Evolutionary conservation across 345 rosid genomes (phyloP), one percentile per base, ranked within the genome.

Genomic region (Moricandia moricandioides): DNA sequence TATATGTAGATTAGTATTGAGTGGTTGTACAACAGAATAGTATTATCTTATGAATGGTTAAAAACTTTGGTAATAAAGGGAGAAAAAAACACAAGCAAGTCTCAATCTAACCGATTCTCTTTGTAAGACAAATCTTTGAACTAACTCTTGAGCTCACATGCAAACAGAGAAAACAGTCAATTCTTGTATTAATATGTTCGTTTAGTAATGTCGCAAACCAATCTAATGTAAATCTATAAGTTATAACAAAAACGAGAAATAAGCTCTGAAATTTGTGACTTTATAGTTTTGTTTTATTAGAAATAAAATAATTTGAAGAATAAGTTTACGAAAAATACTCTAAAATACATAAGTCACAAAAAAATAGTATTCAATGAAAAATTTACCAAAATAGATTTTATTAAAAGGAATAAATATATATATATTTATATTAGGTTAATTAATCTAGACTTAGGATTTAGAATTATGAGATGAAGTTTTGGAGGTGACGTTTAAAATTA

Each of bases 1-100:
- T 0, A 64, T 54, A 14, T 63, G 6, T 65, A 73, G 65, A 73
- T 73, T 30, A 40, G 77, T 65, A 65, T 73, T 65, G 77, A 56
- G 71, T 65, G 77, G 77, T 8, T 56, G 34, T 65, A 56, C 26
- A 14, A 54, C 3, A 4, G 30, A 72, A 37, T 64, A 24, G 47
- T 55, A 55, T 56, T 26, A 52, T 63, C 29, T 21, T 72, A 12
- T 60, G 8, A 16, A 12, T 35, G 39, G 52, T 69, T 56, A 0
- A 27, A 14, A 5, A 8, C 3, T 57, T 26, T 5, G 37, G 21
- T 8, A 56, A 10, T 21, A 26, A 29, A 34, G 7, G 27, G 8
- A 8, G 65, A 57, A 47, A 30, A 47, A 62, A 35, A 47, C 21
- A 61, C 59, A 30, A 9, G 18, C 31, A 62, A 37, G 27, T 45